Evolutionary conservation across 768 basidiomycete genomes (phyloP).

Genomic region (Termitomyces sp.): DNA sequence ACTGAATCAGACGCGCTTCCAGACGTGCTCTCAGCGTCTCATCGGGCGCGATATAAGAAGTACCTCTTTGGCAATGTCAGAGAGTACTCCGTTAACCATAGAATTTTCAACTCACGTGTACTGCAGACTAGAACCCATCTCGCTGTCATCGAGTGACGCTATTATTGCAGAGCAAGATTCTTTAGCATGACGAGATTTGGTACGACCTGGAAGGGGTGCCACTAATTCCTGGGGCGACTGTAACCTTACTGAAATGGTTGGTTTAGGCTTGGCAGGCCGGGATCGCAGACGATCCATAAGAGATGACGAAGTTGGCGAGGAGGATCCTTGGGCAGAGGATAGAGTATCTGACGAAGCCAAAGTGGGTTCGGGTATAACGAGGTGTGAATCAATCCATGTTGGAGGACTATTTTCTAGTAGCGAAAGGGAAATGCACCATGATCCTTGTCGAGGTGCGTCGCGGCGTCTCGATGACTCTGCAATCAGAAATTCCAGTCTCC

Average conservation of each 20-base stretch:
- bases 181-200: neutral
- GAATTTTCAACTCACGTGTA: slow-evolving; percentile 36
- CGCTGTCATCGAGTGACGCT: slow-evolving; percentile 33
- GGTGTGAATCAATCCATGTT: slow-evolving; percentile 47
- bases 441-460: slow-evolving; percentile 22
- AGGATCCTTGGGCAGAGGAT: neutral
- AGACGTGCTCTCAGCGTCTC: slow-evolving; percentile 39
- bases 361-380: slow-evolving; percentile 35
- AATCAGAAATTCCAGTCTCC: slow-evolving; percentile 42
- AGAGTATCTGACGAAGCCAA: neutral
- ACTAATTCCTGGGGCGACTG: slow-evolving; percentile 28
- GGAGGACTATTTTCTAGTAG: slow-evolving; percentile 53
- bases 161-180: slow-evolving; percentile 22
- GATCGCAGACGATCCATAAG: slow-evolving; percentile 8
- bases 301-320: slow-evolving; percentile 2
- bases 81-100: neutral
- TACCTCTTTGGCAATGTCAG: slow-evolving; percentile 26
- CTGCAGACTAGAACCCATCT: slow-evolving; percentile 38
- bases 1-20: slow-evolving; percentile 37
- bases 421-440: slow-evolving; percentile 45
- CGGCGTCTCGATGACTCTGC: slow-evolving; percentile 13
- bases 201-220: slow-evolving; percentile 11
- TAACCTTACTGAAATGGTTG: slow-evolving; percentile 31
- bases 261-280: slow-evolving; percentile 19
- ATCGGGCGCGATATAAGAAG: slow-evolving; percentile 39